Conservation (phyloP, 2,329 filamentous ascomycete genomes). For the Tolypocladium sp. region DNA sequence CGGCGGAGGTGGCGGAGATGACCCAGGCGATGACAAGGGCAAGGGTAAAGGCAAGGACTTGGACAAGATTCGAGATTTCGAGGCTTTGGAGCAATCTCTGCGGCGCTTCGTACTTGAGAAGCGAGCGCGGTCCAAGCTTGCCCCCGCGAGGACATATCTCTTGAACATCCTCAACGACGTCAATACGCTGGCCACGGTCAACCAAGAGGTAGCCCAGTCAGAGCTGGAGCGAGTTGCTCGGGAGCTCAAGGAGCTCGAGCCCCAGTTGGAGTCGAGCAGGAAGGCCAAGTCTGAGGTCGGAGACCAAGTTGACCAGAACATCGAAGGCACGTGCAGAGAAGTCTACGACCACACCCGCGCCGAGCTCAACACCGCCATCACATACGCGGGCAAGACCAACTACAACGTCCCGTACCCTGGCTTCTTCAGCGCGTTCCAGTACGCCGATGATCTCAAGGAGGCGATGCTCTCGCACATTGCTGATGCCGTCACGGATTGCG, state of each 20-base stretch:
- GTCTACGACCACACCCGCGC: constrained; percentile 78
- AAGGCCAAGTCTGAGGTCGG: constrained; percentile 72
- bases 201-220: constrained; percentile 74
- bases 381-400: constrained; percentile 64
- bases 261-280: constrained; percentile 73
- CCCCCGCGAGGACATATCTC: constrained; percentile 90
- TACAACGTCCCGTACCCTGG: constrained; percentile 83
- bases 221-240: constrained; percentile 76
- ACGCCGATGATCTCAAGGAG: constrained; percentile 84
- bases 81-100: constrained; percentile 78
- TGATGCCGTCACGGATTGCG: constrained; percentile 66
- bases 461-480: constrained; percentile 88
- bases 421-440: constrained; percentile 75
- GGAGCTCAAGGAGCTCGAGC: constrained; percentile 76
- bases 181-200: constrained; percentile 72
- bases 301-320: constrained; percentile 70
- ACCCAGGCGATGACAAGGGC: constrained; percentile 46
- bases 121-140: constrained; percentile 86
- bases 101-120: constrained; percentile 94
- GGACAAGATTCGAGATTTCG: constrained; percentile 84
- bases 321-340: constrained; percentile 76
- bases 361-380: constrained; percentile 66
- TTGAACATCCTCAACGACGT: constrained; percentile 88
- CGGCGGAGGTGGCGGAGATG: constrained; percentile 45
- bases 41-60: constrained; percentile 80